Conservation (phyloP, 805 yeast genomes). For the Candida arabinofermentans region DNA sequence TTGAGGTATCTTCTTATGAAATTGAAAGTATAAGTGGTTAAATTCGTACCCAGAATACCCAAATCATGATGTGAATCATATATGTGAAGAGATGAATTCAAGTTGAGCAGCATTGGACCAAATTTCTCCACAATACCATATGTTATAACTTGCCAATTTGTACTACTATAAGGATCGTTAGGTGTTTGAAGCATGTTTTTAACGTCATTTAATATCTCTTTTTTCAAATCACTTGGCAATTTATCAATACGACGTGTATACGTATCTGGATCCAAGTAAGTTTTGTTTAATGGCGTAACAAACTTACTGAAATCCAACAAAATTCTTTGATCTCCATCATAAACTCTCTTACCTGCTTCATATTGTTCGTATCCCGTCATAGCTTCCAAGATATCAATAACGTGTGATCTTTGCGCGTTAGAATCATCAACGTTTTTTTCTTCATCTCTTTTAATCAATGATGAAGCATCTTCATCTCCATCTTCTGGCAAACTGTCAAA, state of each 20-base stretch:
- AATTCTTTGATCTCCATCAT: slow-evolving; percentile 47
- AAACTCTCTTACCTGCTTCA: slow-evolving; percentile 42
- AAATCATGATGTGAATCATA: slow-evolving; percentile 12
- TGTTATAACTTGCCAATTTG: slow-evolving; percentile 54
- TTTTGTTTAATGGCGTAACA: slow-evolving; percentile 50
- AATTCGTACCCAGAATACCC: slow-evolving; percentile 24
- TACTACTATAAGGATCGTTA: slow-evolving; percentile 38
- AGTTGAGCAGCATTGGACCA: slow-evolving; percentile 41
- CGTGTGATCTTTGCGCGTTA: slow-evolving; percentile 12
- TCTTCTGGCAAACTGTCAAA: slow-evolving; percentile 1
- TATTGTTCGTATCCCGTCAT: slow-evolving; percentile 42
- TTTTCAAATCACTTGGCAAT: slow-evolving; percentile 32
- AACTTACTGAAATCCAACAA: slow-evolving; percentile 48
- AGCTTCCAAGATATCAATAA: slow-evolving; percentile 28
- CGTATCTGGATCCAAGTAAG: slow-evolving; percentile 46
- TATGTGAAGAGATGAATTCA: slow-evolving; percentile 36
- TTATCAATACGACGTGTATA: slow-evolving; percentile 37
- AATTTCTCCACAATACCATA: slow-evolving; percentile 48
- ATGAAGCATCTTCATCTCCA: background rate
- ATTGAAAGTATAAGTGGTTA: slow-evolving; percentile 40
- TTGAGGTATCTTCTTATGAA: slow-evolving; percentile 42
- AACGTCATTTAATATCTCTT: slow-evolving; percentile 34
- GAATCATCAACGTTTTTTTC: slow-evolving; percentile 7
- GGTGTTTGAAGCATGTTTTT: slow-evolving; percentile 27
- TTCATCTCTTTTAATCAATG: background rate